These are phyloP conservation scores for Chlorella sp. DNA, from an alignment of 139 green algal species.

Conservation along the genomic window DNA sequence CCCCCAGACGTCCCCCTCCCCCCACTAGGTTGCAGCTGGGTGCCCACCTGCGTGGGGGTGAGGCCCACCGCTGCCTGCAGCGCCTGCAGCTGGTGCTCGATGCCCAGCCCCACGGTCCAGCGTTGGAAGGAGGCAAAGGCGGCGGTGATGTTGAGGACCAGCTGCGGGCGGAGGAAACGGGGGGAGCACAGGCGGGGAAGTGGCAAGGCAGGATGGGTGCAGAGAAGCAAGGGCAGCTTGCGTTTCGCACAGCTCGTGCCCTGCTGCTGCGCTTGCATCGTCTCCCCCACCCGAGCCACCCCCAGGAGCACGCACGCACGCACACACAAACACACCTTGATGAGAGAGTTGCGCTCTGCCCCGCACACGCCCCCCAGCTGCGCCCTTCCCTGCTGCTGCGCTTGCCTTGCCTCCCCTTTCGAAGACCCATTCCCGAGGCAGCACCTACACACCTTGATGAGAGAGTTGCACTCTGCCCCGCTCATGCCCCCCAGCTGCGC, in stretches of 20 bases:
- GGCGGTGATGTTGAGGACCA: slow-evolving; percentile 55
- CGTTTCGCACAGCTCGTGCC: too few species aligned
- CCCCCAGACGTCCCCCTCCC: neutral
- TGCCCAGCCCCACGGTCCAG: slow-evolving; percentile 62
- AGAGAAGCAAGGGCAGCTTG: neutral
- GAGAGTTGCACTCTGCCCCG: slow-evolving; percentile 53
- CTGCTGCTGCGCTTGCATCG: too few species aligned
- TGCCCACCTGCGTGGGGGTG: neutral
- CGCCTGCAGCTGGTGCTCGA: slow-evolving; percentile 58
- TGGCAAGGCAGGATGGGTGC: neutral
- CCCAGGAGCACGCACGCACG: too few species aligned
- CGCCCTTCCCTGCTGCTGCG: too few species aligned
- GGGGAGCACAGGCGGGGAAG: neutral
- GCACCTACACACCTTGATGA: slow-evolving; percentile 51
- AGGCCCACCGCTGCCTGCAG: slow-evolving; percentile 45
- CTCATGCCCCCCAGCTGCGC: slow-evolving; percentile 26
- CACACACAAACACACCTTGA: too few species aligned
- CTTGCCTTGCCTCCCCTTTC: too few species aligned
- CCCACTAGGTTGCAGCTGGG: neutral
- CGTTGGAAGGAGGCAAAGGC: slow-evolving; percentile 50
- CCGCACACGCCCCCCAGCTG: too few species aligned
- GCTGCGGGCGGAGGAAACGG: slow-evolving; percentile 1
- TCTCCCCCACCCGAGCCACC: too few species aligned
- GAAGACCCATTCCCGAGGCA: neutral
- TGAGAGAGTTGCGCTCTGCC: too few species aligned